A percentile compares a stretch with the other conserved stretches of the same genome.
phyloP scores from a whole-genome alignment of 1,284 basidiomycete genomes.

The Ustilago vetiveriae region DNA sequence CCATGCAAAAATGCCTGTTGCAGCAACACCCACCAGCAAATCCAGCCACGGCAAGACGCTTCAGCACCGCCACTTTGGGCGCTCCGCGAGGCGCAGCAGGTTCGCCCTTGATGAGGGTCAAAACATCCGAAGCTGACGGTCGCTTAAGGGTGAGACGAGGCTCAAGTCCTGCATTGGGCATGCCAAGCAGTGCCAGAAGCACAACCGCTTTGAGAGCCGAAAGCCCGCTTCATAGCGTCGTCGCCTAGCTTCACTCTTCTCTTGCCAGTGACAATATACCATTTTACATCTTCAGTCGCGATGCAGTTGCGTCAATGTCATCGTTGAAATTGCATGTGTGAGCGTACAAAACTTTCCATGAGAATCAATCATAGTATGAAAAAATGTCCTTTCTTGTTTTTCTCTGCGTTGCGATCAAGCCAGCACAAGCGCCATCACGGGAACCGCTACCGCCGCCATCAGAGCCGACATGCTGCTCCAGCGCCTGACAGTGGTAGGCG shows the following conservation, averaged over 20 bases:
- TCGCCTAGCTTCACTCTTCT: not conserved
- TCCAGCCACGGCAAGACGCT: conserved; percentile 6
- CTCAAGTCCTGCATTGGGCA: not conserved
- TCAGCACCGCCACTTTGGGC: conserved; percentile 2
- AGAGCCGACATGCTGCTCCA: not conserved
- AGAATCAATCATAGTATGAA: not conserved
- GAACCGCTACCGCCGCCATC: not conserved
- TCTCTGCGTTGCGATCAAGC: not conserved
- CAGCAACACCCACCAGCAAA: conserved; percentile 12
- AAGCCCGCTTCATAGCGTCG: not conserved
- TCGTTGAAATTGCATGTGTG: too few species aligned
- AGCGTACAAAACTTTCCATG: not conserved
- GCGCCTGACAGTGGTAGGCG: not conserved
- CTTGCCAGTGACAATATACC: too few species aligned
- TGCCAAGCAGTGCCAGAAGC: not conserved
- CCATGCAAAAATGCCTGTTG: conserved; percentile 18
- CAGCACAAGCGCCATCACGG: not conserved
- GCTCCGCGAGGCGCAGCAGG: conserved; percentile 8
- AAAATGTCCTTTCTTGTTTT: not conserved
- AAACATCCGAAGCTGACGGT: conserved; percentile 13
- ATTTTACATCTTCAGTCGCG: too few species aligned
- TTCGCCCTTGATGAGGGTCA: conserved; percentile 8
- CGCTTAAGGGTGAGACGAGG: not conserved
- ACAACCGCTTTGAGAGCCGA: not conserved
- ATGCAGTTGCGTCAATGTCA: too few species aligned